Conservation (phyloP, 441 rosid genomes). For the Gossypium trilobum region DNA sequence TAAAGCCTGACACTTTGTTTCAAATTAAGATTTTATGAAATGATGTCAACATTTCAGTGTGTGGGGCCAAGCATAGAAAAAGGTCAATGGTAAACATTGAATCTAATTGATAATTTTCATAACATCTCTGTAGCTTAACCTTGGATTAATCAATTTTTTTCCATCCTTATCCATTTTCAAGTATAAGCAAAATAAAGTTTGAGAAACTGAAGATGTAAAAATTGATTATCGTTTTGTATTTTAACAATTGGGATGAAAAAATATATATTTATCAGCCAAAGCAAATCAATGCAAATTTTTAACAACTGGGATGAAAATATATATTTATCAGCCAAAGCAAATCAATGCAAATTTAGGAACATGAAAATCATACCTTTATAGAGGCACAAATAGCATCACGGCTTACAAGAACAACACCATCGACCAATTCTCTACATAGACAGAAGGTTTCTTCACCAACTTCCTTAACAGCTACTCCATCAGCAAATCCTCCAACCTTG, state of each 20-base stretch:
- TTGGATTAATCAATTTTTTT: too few relatives aligned
- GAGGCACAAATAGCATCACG: constrained; percentile 98
- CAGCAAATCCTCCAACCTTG: constrained; percentile 93
- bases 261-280: background rate
- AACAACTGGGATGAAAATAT: too few relatives aligned
- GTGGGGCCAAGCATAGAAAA: too few relatives aligned
- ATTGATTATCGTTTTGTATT: background rate
- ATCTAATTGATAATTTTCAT: too few relatives aligned
- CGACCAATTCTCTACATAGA: constrained; percentile 65
- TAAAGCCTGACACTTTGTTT: background rate
- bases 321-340: too few relatives aligned
- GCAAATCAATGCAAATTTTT: background rate
- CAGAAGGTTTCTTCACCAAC: constrained; percentile 91
- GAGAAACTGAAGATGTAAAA: background rate
- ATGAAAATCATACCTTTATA: constrained; percentile 48
- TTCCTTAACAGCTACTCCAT: constrained; percentile 96
- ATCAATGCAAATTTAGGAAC: background rate
- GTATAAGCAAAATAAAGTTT: background rate
- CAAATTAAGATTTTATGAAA: background rate
- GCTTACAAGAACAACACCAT: constrained; percentile 90
- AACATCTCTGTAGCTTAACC: too few relatives aligned
- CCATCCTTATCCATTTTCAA: too few relatives aligned
- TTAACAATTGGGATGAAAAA: background rate
- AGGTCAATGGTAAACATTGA: too few relatives aligned
- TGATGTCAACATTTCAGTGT: background rate